phyloP scores from a whole-genome alignment of 176 grass and related monocot species.

The Eremochloa ophiuroides region DNA sequence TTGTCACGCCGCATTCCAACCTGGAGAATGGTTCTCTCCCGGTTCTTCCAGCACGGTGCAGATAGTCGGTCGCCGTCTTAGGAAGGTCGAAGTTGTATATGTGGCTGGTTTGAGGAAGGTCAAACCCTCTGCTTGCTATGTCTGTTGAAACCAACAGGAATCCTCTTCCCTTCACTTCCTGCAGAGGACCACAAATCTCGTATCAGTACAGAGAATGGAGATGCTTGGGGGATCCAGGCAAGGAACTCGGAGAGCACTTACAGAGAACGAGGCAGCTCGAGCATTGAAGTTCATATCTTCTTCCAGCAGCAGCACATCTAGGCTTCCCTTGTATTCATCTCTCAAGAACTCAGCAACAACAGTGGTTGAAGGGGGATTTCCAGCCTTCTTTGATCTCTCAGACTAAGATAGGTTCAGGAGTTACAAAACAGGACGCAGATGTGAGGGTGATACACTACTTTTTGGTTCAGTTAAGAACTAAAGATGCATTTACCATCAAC shows the following conservation, averaged over 20 bases:
- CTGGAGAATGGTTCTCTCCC: slow-evolving; percentile 73
- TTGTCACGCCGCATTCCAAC: slow-evolving; percentile 57
- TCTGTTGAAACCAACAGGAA: slow-evolving; percentile 82
- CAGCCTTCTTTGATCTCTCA: slow-evolving; percentile 69
- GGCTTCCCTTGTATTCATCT: slow-evolving; percentile 52
- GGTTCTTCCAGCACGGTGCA: slow-evolving; percentile 81
- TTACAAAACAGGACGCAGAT: slow-evolving; percentile 10
- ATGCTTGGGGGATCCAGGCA: background rate
- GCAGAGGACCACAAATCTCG: background rate
- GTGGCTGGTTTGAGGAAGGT: slow-evolving; percentile 82
- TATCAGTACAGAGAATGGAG: background rate
- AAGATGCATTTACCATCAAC: background rate
- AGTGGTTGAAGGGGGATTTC: slow-evolving; percentile 52
- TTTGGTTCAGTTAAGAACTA: background rate
- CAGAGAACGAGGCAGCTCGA: slow-evolving; percentile 62
- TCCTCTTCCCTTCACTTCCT: slow-evolving; percentile 68
- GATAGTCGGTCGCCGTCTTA: slow-evolving; percentile 58
- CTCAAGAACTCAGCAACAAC: slow-evolving; percentile 59
- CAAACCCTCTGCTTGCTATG: slow-evolving; percentile 83
- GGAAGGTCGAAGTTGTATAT: slow-evolving; percentile 97
- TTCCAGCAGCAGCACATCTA: slow-evolving; percentile 67
- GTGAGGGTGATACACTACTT: background rate
- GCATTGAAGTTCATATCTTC: slow-evolving; percentile 96
- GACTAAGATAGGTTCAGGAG: slow-evolving; percentile 45
- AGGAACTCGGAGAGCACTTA: slow-evolving; percentile 20